Evolutionary conservation across 108 stramenopile genomes (phyloP), one percentile per base, ranked within the genome.

Genomic region (Tribonema minus): DNA sequence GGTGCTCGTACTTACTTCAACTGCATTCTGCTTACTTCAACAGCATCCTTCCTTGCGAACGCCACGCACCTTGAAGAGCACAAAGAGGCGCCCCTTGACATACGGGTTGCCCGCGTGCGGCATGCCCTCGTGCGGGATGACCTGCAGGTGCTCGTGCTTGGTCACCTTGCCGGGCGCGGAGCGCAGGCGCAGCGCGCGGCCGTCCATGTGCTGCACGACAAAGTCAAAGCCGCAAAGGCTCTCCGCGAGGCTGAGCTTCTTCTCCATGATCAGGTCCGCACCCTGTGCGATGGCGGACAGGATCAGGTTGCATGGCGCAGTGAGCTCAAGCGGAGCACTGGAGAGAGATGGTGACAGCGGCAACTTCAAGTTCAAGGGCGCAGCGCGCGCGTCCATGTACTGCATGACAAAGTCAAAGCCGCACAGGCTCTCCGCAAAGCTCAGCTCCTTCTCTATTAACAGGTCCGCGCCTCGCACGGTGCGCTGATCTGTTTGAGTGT

Each of bases 251-350:
- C 88, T 88, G 38, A 99, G 66, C 29, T 91, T 92, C 86, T 95
- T 94, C 58, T 92, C 88, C 67, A 96, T 88, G 59, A 96, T 64
- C 41, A 99, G 83, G 86, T 99, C 98, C 15, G 93, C 92, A 34
- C 96, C 96, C 89, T 98, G n/a, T 98, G 61, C 98, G 85, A 83
- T 95, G 96, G 90, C 98, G 98, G 3, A 90, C 29, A 0, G 90
- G 87, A 75, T 99, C 96, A 38, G 94, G 93, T 58, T 68, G 71
- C 46, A 3, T 2, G 15, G 39, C 7, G 26, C n/a, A n/a, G n/a
- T n/a, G n/a, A n/a, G n/a, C n/a, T n/a, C n/a, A n/a, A n/a, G 12
- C 7, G 12, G 37, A 31, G 20, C 7, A 29, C 2, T 39, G 2
- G 67, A 3, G 31, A 2, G 37, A 65, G 26, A 36, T 0, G n/a